Evolutionary conservation across 2,329 filamentous ascomycete species (phyloP).

Genomic region (Malbranchea zuffiana): DNA sequence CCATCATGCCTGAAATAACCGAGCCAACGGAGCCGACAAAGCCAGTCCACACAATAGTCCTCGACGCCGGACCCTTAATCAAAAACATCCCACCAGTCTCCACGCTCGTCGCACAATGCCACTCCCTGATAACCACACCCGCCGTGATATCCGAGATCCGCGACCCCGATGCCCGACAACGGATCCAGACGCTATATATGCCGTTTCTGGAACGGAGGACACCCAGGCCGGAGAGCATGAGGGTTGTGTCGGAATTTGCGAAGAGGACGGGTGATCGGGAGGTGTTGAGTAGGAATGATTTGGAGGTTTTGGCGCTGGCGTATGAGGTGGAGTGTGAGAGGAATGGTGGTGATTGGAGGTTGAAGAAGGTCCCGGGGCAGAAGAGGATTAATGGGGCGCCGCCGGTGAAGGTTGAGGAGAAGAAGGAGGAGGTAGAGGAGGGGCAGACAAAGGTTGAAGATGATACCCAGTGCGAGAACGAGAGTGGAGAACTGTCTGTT

Average conservation of each 20-base stretch:
- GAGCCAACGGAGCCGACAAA: constrained; percentile 37
- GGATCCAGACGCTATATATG: constrained; percentile 71
- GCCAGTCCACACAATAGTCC: constrained; percentile 67
- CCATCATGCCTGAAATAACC: constrained; percentile 20
- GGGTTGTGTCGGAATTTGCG: constrained; percentile 73
- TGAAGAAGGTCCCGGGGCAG: constrained; percentile 68
- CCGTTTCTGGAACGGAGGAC: constrained; percentile 72
- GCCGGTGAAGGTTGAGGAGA: constrained; percentile 29
- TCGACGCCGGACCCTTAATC: constrained; percentile 88
- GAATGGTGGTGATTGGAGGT: constrained; percentile 78
- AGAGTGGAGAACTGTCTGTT: constrained; percentile 15
- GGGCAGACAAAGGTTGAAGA: constrained; percentile 21
- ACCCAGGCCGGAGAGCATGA: constrained; percentile 65
- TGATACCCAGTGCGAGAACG: constrained; percentile 12
- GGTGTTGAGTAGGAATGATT: constrained; percentile 78
- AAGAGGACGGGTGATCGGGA: constrained; percentile 78
- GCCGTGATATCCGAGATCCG: constrained; percentile 78
- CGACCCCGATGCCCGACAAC: constrained; percentile 66
- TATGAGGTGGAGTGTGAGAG: constrained; percentile 92
- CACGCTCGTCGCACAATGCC: constrained; percentile 65
- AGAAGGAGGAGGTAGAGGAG: constrained; percentile 12
- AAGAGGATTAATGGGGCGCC: constrained; percentile 63
- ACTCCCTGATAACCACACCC: constrained; percentile 70
- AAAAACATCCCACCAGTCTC: constrained; percentile 83
- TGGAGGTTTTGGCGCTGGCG: constrained; percentile 77